Conservation (phyloP, 2,329 filamentous ascomycete genomes). For the Chaetomiaceae sp. region DNA sequence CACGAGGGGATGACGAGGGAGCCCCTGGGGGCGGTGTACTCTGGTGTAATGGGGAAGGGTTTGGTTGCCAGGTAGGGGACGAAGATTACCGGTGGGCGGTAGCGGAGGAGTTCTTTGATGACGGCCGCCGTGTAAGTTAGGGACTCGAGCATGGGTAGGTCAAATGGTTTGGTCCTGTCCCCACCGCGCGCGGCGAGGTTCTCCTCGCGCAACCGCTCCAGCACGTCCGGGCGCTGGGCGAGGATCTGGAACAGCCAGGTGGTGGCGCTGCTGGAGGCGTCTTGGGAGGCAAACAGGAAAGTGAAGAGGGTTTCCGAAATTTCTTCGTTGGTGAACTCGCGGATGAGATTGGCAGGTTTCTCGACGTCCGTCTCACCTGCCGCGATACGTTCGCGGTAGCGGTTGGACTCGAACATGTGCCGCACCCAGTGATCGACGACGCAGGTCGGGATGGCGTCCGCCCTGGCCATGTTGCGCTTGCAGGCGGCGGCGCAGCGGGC, state of each 20-base stretch:
- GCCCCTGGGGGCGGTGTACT: slow-evolving; percentile 88
- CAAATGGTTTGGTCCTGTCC: slow-evolving; percentile 54
- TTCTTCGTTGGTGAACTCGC: slow-evolving; percentile 84
- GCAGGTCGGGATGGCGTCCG: slow-evolving; percentile 79
- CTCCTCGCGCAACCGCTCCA: slow-evolving; percentile 88
- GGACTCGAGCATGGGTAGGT: slow-evolving; percentile 82
- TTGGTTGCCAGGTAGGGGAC: slow-evolving; percentile 94
- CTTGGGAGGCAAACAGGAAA: slow-evolving; percentile 94
- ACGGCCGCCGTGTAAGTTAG: slow-evolving; percentile 88
- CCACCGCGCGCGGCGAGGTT: slow-evolving; percentile 63
- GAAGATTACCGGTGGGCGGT: slow-evolving; percentile 95
- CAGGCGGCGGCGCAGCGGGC: slow-evolving; percentile 87
- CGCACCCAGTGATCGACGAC: slow-evolving; percentile 96
- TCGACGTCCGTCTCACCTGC: slow-evolving; percentile 66
- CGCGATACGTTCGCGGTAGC: slow-evolving; percentile 68
- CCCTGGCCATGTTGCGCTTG: slow-evolving; percentile 85
- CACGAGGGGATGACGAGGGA: slow-evolving; percentile 93
- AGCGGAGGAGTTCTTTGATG: slow-evolving; percentile 85
- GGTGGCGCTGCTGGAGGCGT: slow-evolving; percentile 87
- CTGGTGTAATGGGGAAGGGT: slow-evolving; percentile 78
- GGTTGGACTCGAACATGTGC: slow-evolving; percentile 79
- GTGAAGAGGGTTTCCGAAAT: slow-evolving; percentile 93
- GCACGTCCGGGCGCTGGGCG: slow-evolving; percentile 84
- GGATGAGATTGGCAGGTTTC: slow-evolving; percentile 79
- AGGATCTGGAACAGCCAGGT: slow-evolving; percentile 95